Base-by-base conservation (phyloP, 2,329 filamentous ascomycete species). In the Penicillium fuscoglaucum region DNA sequence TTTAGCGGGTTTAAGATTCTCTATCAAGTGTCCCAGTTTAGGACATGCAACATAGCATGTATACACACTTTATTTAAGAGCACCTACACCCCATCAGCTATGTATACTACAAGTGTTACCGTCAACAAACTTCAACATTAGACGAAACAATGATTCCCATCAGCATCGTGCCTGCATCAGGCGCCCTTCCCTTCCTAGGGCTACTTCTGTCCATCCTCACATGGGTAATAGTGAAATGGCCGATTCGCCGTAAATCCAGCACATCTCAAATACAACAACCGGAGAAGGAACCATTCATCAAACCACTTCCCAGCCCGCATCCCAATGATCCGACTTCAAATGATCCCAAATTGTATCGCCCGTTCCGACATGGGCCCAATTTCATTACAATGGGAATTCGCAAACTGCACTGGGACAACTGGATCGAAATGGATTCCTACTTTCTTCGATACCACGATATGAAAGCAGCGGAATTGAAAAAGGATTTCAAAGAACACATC, bases 371-470 rank as follows among this genome's bases (percentile, higher is more conserved):
- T 51, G 60, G 60, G 12, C 50, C 58, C 8, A 62, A 62, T 13
- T 62, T 58, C 26, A 39, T 61, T 48, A 62, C 60, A 0, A 62
- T 62, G 60, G 60, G 60, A n/a, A 62, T 62, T 44, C 58, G 60
- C 24, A 61, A 62, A 43, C 49, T 62, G 21, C 44, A 55, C 40
- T 62, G 60, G 60, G 48, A 62, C 10, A 60, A 62, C 39, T 62
- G 60, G 60, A 61, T 62, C 12, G 60, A 62, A 40, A 62, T 62
- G 60, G 60, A 62, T 33, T 62, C 60, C 8, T 61, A 62, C 21
- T 62, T 61, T n/a, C 47, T 58, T 12, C 58, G 60, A 12, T 61
- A 61, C 29, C 29, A 31, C 29, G 29, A 31, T 31, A 31, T 31
- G 29, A 31, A 31, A 31, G 12, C 29, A 31, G 29, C 29, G 12